Evolutionary conservation across 2,329 filamentous ascomycete species (phyloP).

Genomic region (Xylariaceae sp.): DNA sequence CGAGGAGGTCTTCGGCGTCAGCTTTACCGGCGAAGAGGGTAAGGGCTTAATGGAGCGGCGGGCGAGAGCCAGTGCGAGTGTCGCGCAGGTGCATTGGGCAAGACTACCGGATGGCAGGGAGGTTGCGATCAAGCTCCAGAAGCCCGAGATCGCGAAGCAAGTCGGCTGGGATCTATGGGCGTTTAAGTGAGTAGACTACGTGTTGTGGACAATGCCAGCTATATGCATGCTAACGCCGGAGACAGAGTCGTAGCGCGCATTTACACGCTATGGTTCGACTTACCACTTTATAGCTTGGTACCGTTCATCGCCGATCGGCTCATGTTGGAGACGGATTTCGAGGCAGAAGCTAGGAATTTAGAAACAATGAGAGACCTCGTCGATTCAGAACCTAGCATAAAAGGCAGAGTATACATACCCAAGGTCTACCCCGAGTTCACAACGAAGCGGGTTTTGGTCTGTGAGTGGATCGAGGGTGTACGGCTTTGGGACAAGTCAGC

Average conservation of each 20-base stretch:
- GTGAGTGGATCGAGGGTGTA: conserved; percentile 97
- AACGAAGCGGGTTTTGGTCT: conserved; percentile 83
- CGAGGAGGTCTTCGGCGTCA: conserved; percentile 91
- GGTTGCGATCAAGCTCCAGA: conserved; percentile 96
- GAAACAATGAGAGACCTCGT: conserved; percentile 81
- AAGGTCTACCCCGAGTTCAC: conserved; percentile 81
- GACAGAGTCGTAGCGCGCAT: conserved; percentile 73
- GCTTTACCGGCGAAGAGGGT: conserved; percentile 73
- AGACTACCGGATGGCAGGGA: conserved; percentile 82
- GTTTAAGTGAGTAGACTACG: conserved; percentile 67
- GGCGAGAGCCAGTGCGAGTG: conserved; percentile 78
- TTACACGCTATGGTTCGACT: conserved; percentile 86
- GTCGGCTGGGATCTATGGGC: conserved; percentile 95
- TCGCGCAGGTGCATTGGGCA: conserved; percentile 97
- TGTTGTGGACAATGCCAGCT: not conserved
- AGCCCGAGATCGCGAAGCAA: conserved; percentile 88
- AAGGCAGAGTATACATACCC: conserved; percentile 84
- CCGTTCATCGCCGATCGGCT: conserved; percentile 94
- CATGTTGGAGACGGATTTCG: conserved; percentile 90
- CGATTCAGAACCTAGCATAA: conserved; percentile 72
- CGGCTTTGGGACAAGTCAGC: conserved; percentile 89
- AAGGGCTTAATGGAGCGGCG: conserved; percentile 64
- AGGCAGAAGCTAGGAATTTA: conserved; percentile 87
- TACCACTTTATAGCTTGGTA: conserved; percentile 89
- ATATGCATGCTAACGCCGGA: conserved; percentile 20